Evolutionary conservation across 768 basidiomycete species (phyloP).

Genomic region (Sutorius australiensis): DNA sequence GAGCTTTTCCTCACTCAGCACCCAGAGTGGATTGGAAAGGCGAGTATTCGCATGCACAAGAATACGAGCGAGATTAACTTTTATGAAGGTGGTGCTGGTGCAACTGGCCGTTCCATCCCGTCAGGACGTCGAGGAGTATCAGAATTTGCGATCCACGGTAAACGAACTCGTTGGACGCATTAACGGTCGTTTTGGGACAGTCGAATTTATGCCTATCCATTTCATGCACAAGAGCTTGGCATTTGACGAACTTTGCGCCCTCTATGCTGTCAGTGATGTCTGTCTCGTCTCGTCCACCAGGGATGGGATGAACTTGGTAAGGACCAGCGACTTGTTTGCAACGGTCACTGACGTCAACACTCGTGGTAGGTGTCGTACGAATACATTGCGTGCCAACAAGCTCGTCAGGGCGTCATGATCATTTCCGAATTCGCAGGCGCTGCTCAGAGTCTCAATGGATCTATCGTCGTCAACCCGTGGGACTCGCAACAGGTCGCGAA

Average conservation of each 20-base stretch:
- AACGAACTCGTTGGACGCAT: constrained; percentile 98
- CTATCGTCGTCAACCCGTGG: constrained; percentile 98
- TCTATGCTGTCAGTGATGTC: constrained; percentile 95
- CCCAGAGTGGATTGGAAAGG: constrained; percentile 99
- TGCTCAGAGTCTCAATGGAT: constrained; percentile 92
- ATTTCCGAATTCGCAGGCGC: constrained; percentile 98
- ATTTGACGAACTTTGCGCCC: constrained; percentile 95
- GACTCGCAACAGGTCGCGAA: constrained; percentile 98
- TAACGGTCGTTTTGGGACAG: constrained; percentile 97
- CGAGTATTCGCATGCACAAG: constrained; percentile 23
- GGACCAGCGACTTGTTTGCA: constrained; percentile 24
- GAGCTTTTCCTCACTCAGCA: constrained; percentile 97
- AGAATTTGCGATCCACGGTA: constrained; percentile 91
- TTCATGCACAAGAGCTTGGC: constrained; percentile 96
- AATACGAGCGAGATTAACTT: not conserved
- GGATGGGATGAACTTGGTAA: constrained; percentile 97
- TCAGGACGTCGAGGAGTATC: constrained; percentile 99
- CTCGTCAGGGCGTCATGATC: constrained; percentile 93
- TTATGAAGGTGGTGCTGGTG: constrained; percentile 78
- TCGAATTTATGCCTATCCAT: constrained; percentile 99
- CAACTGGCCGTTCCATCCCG: constrained; percentile 97
- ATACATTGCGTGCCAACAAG: constrained; percentile 93
- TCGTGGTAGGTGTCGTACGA: constrained; percentile 89
- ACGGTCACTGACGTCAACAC: constrained; percentile 6
- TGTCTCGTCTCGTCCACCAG: constrained; percentile 93